Evolutionary conservation across 139 green algal genomes (phyloP).

Genomic region (Micromonas commoda): DNA sequence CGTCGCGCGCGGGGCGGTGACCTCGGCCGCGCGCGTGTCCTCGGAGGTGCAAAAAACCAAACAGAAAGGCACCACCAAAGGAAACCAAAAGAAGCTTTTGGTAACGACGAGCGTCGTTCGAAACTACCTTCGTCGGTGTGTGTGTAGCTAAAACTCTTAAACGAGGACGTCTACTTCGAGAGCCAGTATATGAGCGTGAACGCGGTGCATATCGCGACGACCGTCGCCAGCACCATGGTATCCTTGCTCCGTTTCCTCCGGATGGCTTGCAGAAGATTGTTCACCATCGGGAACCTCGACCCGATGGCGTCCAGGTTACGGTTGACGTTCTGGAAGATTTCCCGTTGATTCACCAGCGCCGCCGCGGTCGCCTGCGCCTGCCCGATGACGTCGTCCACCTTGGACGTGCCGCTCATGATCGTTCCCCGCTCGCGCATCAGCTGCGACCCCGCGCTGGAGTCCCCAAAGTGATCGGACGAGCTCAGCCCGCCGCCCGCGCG

Average conservation of each 20-base stretch:
- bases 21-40: too few relatives aligned
- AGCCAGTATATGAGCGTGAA: slow-evolving; percentile 83
- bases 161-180: slow-evolving; percentile 50
- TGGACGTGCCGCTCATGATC: slow-evolving; percentile 38
- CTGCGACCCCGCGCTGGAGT: slow-evolving; percentile 5
- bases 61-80: too few relatives aligned
- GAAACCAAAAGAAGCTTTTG: too few relatives aligned
- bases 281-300: slow-evolving; percentile 72
- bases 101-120: too few relatives aligned
- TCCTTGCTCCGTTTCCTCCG: slow-evolving; percentile 78
- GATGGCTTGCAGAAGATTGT: slow-evolving; percentile 75
- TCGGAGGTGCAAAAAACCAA: too few relatives aligned
- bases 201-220: slow-evolving; percentile 70
- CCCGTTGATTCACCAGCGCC: slow-evolving; percentile 56
- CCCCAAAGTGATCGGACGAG: not conserved
- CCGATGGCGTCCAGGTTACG: slow-evolving; percentile 57
- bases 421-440: slow-evolving; percentile 72
- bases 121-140: too few relatives aligned
- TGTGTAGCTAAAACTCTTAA: too few relatives aligned
- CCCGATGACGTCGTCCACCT: slow-evolving; percentile 74
- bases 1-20: too few relatives aligned
- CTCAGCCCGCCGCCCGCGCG: slow-evolving; percentile 36
- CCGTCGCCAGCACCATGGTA: slow-evolving; percentile 74
- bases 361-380: slow-evolving; percentile 55
- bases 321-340: slow-evolving; percentile 49